These are phyloP conservation scores for Melanogaster broomeanus DNA, from an alignment of 768 basidiomycete genomes.

Conservation along the genomic window DNA sequence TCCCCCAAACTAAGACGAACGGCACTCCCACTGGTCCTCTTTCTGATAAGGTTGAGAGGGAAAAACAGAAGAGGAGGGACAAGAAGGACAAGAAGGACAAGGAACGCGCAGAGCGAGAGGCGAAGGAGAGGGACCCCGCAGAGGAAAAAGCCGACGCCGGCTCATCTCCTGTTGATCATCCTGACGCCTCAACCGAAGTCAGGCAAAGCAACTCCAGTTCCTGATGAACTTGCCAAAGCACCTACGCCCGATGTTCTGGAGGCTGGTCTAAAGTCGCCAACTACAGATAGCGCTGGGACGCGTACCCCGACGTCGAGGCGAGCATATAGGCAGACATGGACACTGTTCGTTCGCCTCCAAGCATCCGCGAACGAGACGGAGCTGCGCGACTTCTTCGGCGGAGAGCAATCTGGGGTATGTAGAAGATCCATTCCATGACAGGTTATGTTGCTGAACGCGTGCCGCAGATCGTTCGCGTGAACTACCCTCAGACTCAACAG, in stretches of 20 bases:
- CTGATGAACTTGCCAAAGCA: conserved; percentile 24
- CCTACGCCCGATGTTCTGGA: conserved; percentile 29
- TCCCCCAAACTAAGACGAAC: conserved; percentile 33
- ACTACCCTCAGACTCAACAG: conserved; percentile 49
- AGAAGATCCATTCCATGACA: background rate
- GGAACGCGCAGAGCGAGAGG: conserved; percentile 47
- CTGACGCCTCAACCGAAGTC: conserved; percentile 32
- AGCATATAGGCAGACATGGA: conserved; percentile 75
- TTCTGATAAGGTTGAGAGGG: conserved; percentile 55
- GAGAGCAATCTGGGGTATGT: conserved; percentile 67
- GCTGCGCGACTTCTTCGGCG: conserved; percentile 75
- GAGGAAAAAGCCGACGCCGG: conserved; percentile 35
- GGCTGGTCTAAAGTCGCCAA: conserved; percentile 52
- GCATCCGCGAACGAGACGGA: conserved; percentile 59
- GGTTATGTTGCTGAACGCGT: conserved; percentile 1
- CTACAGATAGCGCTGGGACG: conserved; percentile 58
- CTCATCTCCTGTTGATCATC: conserved; percentile 23
- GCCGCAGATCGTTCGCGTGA: conserved; percentile 65
- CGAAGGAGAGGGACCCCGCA: conserved; percentile 39
- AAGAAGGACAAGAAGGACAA: conserved; percentile 64
- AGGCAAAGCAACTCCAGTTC: conserved; percentile 40
- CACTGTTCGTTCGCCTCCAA: conserved; percentile 76
- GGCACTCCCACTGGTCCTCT: conserved; percentile 31
- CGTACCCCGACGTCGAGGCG: conserved; percentile 73
- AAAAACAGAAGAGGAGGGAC: conserved; percentile 60